phyloP scores from a whole-genome alignment of 805 yeast genomes.

The Teunomyces stri region DNA sequence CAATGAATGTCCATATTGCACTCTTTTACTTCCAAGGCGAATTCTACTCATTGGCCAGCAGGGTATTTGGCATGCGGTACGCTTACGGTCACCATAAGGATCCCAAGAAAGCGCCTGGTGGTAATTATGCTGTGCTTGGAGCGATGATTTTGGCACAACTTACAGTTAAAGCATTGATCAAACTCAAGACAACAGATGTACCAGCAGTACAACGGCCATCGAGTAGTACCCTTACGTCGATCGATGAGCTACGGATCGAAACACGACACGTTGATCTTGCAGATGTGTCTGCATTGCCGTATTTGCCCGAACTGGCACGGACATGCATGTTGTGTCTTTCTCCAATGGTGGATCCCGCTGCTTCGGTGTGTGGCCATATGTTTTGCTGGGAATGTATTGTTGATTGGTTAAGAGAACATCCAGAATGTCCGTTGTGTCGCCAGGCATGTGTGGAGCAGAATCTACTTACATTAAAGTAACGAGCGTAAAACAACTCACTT shows the following conservation, averaged over 20 bases:
- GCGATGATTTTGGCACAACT: conserved; percentile 55
- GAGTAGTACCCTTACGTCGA: neutral
- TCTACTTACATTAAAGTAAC: conserved; percentile 54
- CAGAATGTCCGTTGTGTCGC: conserved; percentile 91
- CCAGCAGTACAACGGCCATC: neutral
- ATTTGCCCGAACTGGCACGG: conserved; percentile 67
- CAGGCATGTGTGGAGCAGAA: conserved; percentile 63
- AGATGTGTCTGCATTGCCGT: conserved; percentile 57
- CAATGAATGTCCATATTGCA: conserved; percentile 73
- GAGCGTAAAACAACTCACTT: neutral
- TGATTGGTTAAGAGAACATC: conserved; percentile 84
- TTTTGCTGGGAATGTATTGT: conserved; percentile 91
- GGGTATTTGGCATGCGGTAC: conserved; percentile 78
- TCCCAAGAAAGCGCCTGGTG: conserved; percentile 37
- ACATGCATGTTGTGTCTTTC: conserved; percentile 83
- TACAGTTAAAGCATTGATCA: conserved; percentile 40
- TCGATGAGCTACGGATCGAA: conserved; percentile 8
- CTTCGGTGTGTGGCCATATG: conserved; percentile 87
- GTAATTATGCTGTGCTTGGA: conserved; percentile 78
- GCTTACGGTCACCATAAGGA: conserved; percentile 64
- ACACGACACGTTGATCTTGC: conserved; percentile 45
- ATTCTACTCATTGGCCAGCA: conserved; percentile 73
- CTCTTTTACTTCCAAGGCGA: conserved; percentile 79
- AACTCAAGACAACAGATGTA: conserved; percentile 19
- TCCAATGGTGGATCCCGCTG: conserved; percentile 75